Base-by-base conservation (phyloP, 768 basidiomycete species). In the Pisolithus microcarpus region DNA sequence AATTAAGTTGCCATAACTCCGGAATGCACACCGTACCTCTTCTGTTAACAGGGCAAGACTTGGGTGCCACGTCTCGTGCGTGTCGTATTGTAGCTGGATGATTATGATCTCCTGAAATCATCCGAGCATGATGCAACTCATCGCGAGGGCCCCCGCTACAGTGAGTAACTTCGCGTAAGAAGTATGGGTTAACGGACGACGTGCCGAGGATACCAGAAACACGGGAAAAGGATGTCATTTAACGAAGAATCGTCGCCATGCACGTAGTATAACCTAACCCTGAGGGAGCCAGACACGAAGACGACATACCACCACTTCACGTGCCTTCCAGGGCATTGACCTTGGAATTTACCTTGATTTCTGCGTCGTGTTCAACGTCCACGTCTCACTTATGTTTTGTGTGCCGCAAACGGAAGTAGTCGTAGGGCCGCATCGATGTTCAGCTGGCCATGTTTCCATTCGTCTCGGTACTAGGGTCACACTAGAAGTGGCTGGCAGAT, bases 161-260 rank as follows among this genome's bases (percentile, higher is more conserved):
- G 21, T 54, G 54, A 56, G 52, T 37, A 26, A 56, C 8, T 23
- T 26, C 37, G 36, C 18, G 3, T 26, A 21, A 3, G 8, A 37
- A 13, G 31, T 13, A 28, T 26, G n/a, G n/a, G n/a, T n/a, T n/a
- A n/a, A n/a, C n/a, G n/a, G n/a, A n/a, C n/a, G n/a, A n/a, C n/a
- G n/a, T n/a, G n/a, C n/a, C n/a, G n/a, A n/a, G n/a, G n/a, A 91
- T 71, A 28, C 87, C 89, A 3, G 87, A 61, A 91, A 90, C 16
- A 87, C 66, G 52, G 87, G n/a, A n/a, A n/a, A n/a, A 87, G 66
- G 52, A 87, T 81, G 46, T 79, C 73, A 59, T 51, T 70, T 65
- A 38, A 53, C 55, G 45, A 63, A 61, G 37, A 67, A 53, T 21
- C n/a, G n/a, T n/a, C n/a, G n/a, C n/a, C n/a, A n/a, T n/a, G n/a